A percentile compares a stretch with the other conserved stretches of the same genome.
These are phyloP conservation scores for Trifolium subterraneum DNA, from an alignment of 306 rosid genomes.

Conservation along the genomic window DNA sequence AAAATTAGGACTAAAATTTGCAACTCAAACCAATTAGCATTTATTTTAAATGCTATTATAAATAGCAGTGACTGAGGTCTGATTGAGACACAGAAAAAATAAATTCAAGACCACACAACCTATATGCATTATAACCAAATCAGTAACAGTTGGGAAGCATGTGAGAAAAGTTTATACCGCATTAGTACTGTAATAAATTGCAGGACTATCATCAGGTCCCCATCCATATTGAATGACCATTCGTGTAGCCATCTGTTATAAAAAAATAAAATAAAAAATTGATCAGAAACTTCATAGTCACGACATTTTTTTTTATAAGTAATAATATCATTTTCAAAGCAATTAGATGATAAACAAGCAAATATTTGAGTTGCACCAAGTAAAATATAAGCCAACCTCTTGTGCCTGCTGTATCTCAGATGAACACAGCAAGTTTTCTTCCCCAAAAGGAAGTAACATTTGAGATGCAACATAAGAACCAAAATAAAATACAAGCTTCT, in stretches of 20 bases:
- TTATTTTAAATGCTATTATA: neutral
- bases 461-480: slow-evolving; percentile 90
- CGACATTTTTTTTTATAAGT: neutral
- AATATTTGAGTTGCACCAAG: slow-evolving; percentile 35
- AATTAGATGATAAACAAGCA: slow-evolving; percentile 35
- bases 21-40: neutral
- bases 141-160: slow-evolving; percentile 33
- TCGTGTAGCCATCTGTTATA: slow-evolving; percentile 87
- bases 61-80: neutral
- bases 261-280: too few species aligned
- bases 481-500: slow-evolving; percentile 94
- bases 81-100: neutral
- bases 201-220: slow-evolving; percentile 99
- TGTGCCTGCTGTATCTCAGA: slow-evolving; percentile 87
- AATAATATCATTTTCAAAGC: slow-evolving; percentile 29
- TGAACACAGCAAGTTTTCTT: slow-evolving; percentile 84
- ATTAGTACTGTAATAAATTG: slow-evolving; percentile 76
- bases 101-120: slow-evolving; percentile 17
- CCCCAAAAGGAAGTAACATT: slow-evolving; percentile 96
- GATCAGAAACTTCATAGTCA: slow-evolving; percentile 33
- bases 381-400: slow-evolving; percentile 66
- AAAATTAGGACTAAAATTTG: neutral
- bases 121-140: slow-evolving; percentile 25
- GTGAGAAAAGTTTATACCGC: slow-evolving; percentile 71
- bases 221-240: slow-evolving; percentile 98